Evolutionary conservation across 176 grass and related monocot genomes (phyloP).

Genomic region (Oryza meyeriana): DNA sequence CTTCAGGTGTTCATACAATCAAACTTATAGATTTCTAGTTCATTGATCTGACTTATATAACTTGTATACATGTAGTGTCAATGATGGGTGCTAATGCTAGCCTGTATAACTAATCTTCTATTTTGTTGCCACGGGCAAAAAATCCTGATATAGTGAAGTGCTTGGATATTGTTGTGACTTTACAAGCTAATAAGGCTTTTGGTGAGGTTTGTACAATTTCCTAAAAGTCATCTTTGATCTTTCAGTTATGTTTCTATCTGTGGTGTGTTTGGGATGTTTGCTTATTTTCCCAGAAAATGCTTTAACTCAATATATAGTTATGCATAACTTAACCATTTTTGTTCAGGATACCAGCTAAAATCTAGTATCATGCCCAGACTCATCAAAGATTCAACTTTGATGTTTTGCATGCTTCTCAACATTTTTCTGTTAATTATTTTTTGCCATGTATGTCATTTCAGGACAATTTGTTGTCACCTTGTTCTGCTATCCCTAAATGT

Average conservation of each 20-base stretch:
- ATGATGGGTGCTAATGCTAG: background rate
- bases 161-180: slow-evolving; percentile 71
- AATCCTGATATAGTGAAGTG: slow-evolving; percentile 97
- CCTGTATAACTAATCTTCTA: background rate
- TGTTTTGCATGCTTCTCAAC: background rate
- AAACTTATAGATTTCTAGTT: background rate
- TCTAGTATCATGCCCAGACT: background rate
- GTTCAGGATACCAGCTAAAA: background rate
- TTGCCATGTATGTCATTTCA: background rate
- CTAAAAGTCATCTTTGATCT: background rate
- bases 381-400: background rate
- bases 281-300: background rate
- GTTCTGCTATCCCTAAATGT: background rate
- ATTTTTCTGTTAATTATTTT: background rate
- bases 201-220: slow-evolving; percentile 71
- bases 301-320: background rate
- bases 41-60: background rate
- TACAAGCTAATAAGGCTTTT: slow-evolving; percentile 71
- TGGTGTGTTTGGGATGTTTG: background rate
- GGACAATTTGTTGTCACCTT: background rate
- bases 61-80: background rate
- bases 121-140: slow-evolving; percentile 71
- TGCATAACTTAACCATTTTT: background rate
- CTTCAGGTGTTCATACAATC: slow-evolving; percentile 65
- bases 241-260: background rate